Percentiles rank a stretch among this genome's conserved stretches.
Evolutionary conservation across 352 stramenopile species (phyloP).

Genomic region (Globisporangium solare): DNA sequence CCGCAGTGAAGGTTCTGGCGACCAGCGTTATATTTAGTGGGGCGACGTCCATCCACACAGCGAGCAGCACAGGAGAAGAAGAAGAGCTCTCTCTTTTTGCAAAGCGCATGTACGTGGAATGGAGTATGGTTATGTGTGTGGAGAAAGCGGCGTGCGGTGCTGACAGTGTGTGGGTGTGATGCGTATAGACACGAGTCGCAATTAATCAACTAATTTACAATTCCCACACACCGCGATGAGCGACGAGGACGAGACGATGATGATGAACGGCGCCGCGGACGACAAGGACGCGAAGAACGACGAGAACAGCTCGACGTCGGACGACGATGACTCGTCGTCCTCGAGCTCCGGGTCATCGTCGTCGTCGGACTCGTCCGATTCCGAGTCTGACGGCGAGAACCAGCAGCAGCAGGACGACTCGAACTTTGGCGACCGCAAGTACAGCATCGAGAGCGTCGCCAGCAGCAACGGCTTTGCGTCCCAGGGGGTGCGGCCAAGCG

Average conservation of each 20-base stretch:
- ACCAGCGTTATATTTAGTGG: too few relatives aligned
- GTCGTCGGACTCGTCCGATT: conserved; percentile 74
- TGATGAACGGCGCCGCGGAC: conserved; percentile 6
- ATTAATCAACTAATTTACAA: not conserved
- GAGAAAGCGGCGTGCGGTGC: too few relatives aligned
- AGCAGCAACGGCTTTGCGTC: conserved; percentile 18
- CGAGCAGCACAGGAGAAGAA: too few relatives aligned
- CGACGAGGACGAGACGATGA: conserved; percentile 24
- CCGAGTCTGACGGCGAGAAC: conserved; percentile 53
- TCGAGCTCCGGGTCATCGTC: conserved; percentile 68
- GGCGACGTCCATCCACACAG: too few relatives aligned
- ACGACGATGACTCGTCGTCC: conserved; percentile 73
- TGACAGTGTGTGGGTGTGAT: too few relatives aligned
- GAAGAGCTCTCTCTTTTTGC: too few relatives aligned
- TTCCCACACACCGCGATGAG: conserved; percentile 21
- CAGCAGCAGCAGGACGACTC: conserved; percentile 8
- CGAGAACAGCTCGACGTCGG: conserved; percentile 55
- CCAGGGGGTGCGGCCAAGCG: not conserved
- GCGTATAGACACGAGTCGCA: too few relatives aligned
- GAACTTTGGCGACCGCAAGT: conserved; percentile 23
- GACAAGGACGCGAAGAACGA: conserved; percentile 40
- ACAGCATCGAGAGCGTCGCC: conserved; percentile 31
- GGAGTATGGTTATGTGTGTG: too few relatives aligned
- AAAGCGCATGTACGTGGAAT: too few relatives aligned
- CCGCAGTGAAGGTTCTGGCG: too few relatives aligned